Conservation (phyloP, 768 basidiomycete genomes). For the Pleurotus cornucopiae region DNA sequence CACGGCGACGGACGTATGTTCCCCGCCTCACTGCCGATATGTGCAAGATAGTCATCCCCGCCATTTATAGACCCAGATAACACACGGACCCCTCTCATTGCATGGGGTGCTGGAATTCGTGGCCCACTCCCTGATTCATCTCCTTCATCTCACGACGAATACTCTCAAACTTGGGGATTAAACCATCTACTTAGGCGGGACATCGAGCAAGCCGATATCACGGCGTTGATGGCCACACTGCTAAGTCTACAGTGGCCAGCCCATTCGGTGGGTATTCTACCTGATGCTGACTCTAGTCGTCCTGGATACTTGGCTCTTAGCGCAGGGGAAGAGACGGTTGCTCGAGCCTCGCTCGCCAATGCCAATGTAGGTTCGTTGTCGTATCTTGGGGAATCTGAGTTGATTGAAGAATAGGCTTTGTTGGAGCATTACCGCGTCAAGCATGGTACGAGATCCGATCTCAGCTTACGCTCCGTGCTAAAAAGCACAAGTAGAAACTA, state of each 20-base stretch:
- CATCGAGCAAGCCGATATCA: slow-evolving; percentile 80
- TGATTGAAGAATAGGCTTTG: slow-evolving; percentile 41
- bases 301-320: slow-evolving; percentile 54
- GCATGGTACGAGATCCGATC: slow-evolving; percentile 47
- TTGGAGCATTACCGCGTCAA: slow-evolving; percentile 77
- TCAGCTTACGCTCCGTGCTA: not conserved
- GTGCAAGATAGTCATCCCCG: slow-evolving; percentile 1
- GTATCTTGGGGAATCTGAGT: not conserved
- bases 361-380: slow-evolving; percentile 38
- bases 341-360: slow-evolving; percentile 57
- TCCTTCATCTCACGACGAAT: slow-evolving; percentile 66
- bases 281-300: slow-evolving; percentile 60
- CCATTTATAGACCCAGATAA: slow-evolving; percentile 69
- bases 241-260: slow-evolving; percentile 76
- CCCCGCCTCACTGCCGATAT: not conserved
- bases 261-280: slow-evolving; percentile 79
- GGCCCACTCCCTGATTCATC: slow-evolving; percentile 53
- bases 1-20: slow-evolving; percentile 79
- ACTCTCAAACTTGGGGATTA: slow-evolving; percentile 62
- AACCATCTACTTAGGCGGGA: slow-evolving; percentile 60
- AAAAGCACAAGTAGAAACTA: slow-evolving; percentile 43
- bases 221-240: slow-evolving; percentile 73
- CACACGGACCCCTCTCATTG: slow-evolving; percentile 78
- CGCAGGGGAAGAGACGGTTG: slow-evolving; percentile 45
- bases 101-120: slow-evolving; percentile 74